Evolutionary conservation across 2,329 filamentous ascomycete species (phyloP).

Genomic region (Basipetospora chlamydospora): DNA sequence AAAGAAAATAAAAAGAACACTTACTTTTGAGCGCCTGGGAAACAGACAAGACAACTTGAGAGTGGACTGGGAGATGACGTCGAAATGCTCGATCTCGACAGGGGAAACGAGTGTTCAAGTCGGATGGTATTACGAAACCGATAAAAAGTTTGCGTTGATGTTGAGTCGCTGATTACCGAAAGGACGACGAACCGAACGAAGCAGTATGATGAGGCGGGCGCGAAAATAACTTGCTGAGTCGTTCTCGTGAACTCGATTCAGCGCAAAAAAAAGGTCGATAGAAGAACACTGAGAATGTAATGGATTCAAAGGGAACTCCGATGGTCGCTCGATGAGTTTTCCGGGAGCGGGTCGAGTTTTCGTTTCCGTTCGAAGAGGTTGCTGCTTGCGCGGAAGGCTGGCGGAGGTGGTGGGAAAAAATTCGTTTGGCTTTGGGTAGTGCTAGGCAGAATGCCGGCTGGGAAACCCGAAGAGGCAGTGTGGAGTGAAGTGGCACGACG

Average conservation of each 20-base stretch:
- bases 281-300: too few species aligned
- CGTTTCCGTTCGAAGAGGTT: too few species aligned
- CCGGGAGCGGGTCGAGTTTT: neutral
- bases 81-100: too few species aligned
- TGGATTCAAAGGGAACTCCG: too few species aligned
- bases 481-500: conserved; percentile 18
- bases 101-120: neutral
- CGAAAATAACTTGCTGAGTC: conserved; percentile 1
- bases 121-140: neutral
- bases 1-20: too few species aligned
- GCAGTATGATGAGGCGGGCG: neutral
- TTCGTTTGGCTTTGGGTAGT: conserved; percentile 3
- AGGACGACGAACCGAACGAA: neutral
- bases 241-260: conserved; percentile 5
- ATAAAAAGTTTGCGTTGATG: neutral
- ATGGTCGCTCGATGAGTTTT: too few species aligned
- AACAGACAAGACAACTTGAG: too few species aligned
- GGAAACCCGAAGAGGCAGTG: conserved; percentile 14
- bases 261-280: neutral
- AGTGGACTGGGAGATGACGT: too few species aligned
- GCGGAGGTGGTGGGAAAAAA: conserved; percentile 3
- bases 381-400: too few species aligned
- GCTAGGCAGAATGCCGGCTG: neutral
- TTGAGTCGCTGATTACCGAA: conserved; percentile 1
- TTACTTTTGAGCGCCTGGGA: conserved; percentile 40